phyloP scores from a whole-genome alignment of 2,329 filamentous ascomycete genomes.

The Cercospora zeae-maydis region DNA sequence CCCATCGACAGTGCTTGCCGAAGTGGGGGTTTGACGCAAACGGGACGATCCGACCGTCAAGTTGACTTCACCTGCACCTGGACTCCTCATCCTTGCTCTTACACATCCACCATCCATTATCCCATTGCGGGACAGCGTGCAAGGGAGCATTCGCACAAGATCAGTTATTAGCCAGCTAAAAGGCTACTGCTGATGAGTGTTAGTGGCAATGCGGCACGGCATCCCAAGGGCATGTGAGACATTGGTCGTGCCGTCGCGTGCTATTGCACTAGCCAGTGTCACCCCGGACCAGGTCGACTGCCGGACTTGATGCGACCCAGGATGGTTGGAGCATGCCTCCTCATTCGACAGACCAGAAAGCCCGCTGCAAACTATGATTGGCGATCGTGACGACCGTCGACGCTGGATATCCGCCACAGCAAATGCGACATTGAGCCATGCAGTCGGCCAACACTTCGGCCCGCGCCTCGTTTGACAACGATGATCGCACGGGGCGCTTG shows the following conservation, averaged over 20 bases:
- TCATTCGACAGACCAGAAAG: not conserved
- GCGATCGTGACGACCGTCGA: not conserved
- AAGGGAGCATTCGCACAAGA: not conserved
- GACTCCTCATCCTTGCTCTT: not conserved
- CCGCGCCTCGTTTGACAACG: constrained; percentile 1
- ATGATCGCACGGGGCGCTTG: not conserved
- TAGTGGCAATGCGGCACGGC: not conserved
- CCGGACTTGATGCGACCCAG: constrained; percentile 6
- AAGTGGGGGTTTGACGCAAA: not conserved
- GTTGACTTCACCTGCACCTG: not conserved
- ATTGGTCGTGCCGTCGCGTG: constrained; percentile 5
- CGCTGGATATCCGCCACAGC: not conserved
- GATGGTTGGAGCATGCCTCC: not conserved
- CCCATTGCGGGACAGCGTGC: not conserved
- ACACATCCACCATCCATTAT: not conserved
- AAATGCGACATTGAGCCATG: constrained; percentile 6
- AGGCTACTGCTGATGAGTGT: not conserved
- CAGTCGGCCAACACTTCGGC: constrained; percentile 1
- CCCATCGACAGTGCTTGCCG: not conserved
- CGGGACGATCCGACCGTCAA: not conserved
- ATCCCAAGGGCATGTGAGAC: not conserved
- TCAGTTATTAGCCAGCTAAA: not conserved
- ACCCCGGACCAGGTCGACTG: not conserved
- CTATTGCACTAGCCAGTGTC: not conserved
- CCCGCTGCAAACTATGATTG: not conserved